Evolutionary conservation across 768 basidiomycete species (phyloP), one percentile per base, ranked within the genome.

Genomic region (Termitomyces sp.): DNA sequence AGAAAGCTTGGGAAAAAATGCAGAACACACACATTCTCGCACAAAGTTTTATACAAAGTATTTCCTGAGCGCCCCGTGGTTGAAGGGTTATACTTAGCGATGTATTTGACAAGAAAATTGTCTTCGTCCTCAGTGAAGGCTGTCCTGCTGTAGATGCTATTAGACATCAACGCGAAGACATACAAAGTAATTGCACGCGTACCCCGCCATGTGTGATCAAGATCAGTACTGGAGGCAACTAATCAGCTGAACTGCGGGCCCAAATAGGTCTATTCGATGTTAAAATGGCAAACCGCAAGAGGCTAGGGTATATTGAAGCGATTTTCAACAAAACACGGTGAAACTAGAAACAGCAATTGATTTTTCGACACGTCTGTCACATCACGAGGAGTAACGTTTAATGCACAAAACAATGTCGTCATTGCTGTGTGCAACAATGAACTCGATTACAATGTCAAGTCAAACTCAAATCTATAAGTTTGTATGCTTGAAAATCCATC

Each of bases 21-120:
- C 37, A 15, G 55, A 63, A 31, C 24, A 65, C 76, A 86, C 86
- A 86, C 86, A 62, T 86, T 75, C 20, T 74, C 73, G 4, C 68
- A 72, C 24, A 87, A 69, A 0, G 4, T 51, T 54, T 74, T 47
- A 60, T 78, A 87, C 8, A 86, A 26, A 1, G 47, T 66, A 49
- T 74, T 76, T 9, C 86, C 85, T 8, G 62, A 63, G 46, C 86
- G 79, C 5, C 80, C 79, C 22, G 60, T 54, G 7, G 48, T 51
- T 10, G 62, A 58, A 0, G 81, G 81, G 28, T 77, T 77, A 56
- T 81, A 70, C 44, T n/a, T 71, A 1, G 84, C 84, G 52, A 87
- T 67, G 57, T 76, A 84, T 63, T 77, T 74, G 18, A 71, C 52
- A 5, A 84, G 73, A 4, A 72, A 66, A 0, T 0, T n/a, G 56